Conservation (phyloP, 306 rosid genomes). For the Inga oerstediana region DNA sequence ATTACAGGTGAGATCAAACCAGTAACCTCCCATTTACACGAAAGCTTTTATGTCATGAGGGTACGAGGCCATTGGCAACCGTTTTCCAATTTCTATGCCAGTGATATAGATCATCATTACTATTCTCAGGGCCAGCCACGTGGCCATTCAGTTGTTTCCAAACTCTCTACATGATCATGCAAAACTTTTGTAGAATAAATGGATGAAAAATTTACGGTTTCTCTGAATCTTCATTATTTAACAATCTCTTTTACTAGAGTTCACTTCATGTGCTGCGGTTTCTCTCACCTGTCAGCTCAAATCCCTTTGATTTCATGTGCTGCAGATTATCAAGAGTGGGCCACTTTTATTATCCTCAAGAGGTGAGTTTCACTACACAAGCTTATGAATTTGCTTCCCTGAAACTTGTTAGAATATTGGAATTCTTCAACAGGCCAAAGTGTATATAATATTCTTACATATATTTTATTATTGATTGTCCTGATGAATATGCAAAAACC, state of each 20-base stretch:
- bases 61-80: too few species aligned
- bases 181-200: constrained; percentile 8
- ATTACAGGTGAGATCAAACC: too few species aligned
- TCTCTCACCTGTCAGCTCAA: constrained; percentile 9
- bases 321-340: constrained; percentile 95
- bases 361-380: constrained; percentile 58
- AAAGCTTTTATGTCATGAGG: too few species aligned
- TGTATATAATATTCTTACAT: constrained; percentile 11
- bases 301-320: constrained; percentile 31
- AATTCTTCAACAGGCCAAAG: constrained; percentile 10
- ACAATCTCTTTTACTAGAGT: background rate
- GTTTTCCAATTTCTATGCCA: background rate
- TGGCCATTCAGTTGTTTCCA: background rate
- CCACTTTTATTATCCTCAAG: constrained; percentile 90
- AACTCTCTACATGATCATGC: background rate
- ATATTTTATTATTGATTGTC: constrained; percentile 1
- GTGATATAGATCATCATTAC: constrained; percentile 16
- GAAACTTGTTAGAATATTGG: background rate
- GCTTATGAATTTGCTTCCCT: constrained; percentile 20
- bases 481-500: constrained; percentile 1
- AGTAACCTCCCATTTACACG: too few species aligned
- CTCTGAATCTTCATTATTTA: background rate
- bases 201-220: background rate
- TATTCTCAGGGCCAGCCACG: background rate
- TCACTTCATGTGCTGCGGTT: background rate